These are phyloP conservation scores for Trichoderma koningiopsis DNA, from an alignment of 2,329 filamentous ascomycete genomes.

Conservation along the genomic window DNA sequence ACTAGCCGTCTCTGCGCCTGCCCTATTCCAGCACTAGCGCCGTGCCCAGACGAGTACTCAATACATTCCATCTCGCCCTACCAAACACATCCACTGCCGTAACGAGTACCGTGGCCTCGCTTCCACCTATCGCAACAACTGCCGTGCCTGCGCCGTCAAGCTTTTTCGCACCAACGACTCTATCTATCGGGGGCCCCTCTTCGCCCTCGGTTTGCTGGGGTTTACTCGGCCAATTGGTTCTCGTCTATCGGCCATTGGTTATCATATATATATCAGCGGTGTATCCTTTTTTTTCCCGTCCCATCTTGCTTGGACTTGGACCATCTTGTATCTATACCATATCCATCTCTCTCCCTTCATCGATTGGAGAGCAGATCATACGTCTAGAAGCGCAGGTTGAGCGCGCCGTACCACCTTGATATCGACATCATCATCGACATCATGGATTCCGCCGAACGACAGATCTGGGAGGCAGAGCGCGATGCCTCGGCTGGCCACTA, in stretches of 20 bases:
- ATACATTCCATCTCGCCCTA: conserved; percentile 1
- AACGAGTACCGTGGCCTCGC: conserved; percentile 8
- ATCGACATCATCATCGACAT: conserved; percentile 30
- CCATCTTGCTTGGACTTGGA: background rate
- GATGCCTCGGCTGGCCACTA: conserved; percentile 52
- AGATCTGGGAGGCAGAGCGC: conserved; percentile 56
- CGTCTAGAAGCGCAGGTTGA: background rate
- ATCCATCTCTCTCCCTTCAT: background rate
- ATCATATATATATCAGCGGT: background rate
- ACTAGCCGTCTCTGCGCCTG: background rate
- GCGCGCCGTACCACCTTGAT: background rate
- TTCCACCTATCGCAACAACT: conserved; percentile 2
- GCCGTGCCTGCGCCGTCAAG: conserved; percentile 15
- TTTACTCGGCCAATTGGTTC: background rate
- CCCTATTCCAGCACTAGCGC: background rate
- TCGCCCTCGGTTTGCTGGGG: background rate
- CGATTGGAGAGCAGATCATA: background rate
- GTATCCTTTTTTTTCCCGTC: background rate
- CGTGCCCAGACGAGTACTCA: background rate
- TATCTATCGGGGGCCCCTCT: background rate
- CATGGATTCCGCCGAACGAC: conserved; percentile 54
- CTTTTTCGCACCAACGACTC: background rate
- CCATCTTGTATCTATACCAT: background rate
- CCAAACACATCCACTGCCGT: background rate
- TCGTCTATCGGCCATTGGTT: background rate